Evolutionary conservation across 2,329 filamentous ascomycete species (phyloP), one percentile per base, ranked within the genome.

Genomic region (Pestalotiopsis sp.): DNA sequence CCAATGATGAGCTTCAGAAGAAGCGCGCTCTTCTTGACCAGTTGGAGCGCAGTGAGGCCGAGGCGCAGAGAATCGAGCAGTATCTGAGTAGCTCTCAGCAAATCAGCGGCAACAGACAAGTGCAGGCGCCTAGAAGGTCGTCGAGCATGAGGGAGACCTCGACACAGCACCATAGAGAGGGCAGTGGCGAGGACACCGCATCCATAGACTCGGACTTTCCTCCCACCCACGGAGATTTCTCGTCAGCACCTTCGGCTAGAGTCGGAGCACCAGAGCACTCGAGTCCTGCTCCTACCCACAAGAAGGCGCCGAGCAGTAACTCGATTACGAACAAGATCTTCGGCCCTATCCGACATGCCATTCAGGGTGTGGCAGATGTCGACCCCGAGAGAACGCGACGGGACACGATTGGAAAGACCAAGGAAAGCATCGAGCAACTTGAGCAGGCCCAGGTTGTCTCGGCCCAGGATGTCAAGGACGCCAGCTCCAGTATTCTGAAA

Each of bases 161-260:
- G 4, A 79, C 82, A 25, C 82, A 84, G 72, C 84, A 84, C 72
- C 83, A 84, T 68, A 83, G 86, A 70, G 88, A 91, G 68, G 86
- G 85, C 65, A 86, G 86, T 74, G 82, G 84, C 77, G 93, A 95
- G 69, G 94, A 97, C 75, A 93, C 94, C 2, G 93, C 92, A 36
- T 97, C 94, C 1, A 94, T 98, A 69, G 96, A 99, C 79, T 97
- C 95, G 0, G 96, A 98, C 78, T 99, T 99, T 72, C 95, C 95
- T 2, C 93, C 94, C 1, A 97, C 92, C 1, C 93, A 97, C 75
- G 92, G 92, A 56, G 93, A 96, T 68, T 82, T 88, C 41, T 85
- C 90, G 0, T 84, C 88, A n/a, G 84, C 85, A 23, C 89, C 92
- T n/a, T 92, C 93, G 23, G 91, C 92, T 52, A 89, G 90, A 70